Percentiles rank a stretch among this genome's conserved stretches.
phyloP scores from a whole-genome alignment of 768 basidiomycete species.

The Naematelia aurantialba region DNA sequence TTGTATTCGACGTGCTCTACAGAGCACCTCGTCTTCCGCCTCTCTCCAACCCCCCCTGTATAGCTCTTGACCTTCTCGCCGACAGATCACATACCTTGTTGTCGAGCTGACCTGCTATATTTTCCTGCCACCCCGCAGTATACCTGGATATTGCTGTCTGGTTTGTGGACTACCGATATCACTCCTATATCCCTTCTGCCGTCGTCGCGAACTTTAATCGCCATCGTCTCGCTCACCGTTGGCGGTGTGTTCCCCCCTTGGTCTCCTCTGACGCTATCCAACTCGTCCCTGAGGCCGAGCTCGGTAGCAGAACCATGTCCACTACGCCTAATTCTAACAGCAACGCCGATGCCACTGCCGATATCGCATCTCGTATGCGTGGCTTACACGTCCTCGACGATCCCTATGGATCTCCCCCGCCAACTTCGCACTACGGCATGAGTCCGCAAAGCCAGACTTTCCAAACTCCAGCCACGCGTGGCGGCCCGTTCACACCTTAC shows the following conservation, averaged over 20 bases:
- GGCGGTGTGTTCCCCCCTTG: neutral
- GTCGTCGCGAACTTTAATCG: too few species aligned
- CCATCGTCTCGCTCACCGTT: neutral
- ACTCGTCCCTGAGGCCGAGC: too few species aligned
- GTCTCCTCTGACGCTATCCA: neutral
- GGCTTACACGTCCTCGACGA: neutral
- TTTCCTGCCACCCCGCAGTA: neutral
- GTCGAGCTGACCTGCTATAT: neutral
- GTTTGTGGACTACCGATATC: too few species aligned
- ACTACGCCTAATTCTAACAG: neutral
- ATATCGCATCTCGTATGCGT: neutral
- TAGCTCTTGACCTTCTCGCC: neutral
- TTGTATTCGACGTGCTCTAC: neutral
- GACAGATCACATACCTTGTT: neutral
- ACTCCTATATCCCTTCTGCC: neutral
- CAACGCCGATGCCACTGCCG: neutral
- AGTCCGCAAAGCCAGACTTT: neutral
- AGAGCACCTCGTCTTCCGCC: neutral
- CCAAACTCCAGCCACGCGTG: neutral
- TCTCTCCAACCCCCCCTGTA: neutral
- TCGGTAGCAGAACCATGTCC: neutral
- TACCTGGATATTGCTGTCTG: neutral
- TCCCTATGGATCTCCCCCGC: neutral
- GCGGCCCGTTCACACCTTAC: neutral
- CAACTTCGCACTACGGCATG: neutral